Evolutionary conservation across 1,139 yeast genomes (phyloP), one percentile per base, ranked within the genome.

Genomic region (Kodamaea arcana): DNA sequence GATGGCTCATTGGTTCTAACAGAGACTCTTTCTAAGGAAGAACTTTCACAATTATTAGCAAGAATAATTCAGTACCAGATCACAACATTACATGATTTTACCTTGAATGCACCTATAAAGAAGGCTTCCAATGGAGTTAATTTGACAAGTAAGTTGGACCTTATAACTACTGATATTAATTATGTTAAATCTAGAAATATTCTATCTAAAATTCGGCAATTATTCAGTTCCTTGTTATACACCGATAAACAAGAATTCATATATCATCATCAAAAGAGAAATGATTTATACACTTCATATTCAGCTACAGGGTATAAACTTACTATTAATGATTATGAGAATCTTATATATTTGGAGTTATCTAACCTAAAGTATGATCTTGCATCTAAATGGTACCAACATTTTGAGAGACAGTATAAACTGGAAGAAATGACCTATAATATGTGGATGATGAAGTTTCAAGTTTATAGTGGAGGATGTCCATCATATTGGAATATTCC

Each of bases 301-400:
- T 27, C 44, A 9, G 35, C 43, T 15, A 50, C 60, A 1, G 62
- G 59, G 1, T 50, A 52, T 36, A 38, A 41, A 30, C 46, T 65
- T 22, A 41, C 43, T 5, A 46, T 52, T 1, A 40, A 42, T 3
- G 75, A 69, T 47, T 68, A 58, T 43, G 73, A 69, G 43, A 68
- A 64, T 45, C 51, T 69, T 38, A 58, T 68, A 24, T 25, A 32
- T 29, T 47, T 69, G 32, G 75, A 69, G 43, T 48, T 61, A 33
- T 45, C 48, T 36, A 64, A 62, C 44, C 47, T 44, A 24, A 69
- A 68, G 42, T 42, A 59, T 22, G 74, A 69, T 45, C 52, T 67
- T 43, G 72, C 69, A 1, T 52, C 64, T 3, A 57, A 56, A 36
- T 68, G 74, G 74, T 60, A 65, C 41, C 56, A 52, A 29, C 46